Percentiles rank a stretch among this genome's conserved stretches.
Conservation (phyloP, 2,329 filamentous ascomycete species). For the Aspergillus sp. region DNA sequence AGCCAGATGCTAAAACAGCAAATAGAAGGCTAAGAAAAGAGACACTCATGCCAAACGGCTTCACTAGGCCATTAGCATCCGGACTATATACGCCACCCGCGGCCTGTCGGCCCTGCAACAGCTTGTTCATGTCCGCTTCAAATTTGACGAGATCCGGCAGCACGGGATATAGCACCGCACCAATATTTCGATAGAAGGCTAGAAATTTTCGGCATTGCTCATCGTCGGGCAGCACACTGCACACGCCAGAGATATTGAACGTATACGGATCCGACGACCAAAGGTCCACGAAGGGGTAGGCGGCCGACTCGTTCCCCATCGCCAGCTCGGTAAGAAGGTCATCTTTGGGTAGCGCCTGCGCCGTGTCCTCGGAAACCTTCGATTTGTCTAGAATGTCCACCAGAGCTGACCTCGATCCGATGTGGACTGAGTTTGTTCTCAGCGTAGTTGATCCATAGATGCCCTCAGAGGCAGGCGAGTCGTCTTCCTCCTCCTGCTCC, state of each 20-base stretch:
- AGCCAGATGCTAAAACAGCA: constrained; percentile 62
- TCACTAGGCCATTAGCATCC: constrained; percentile 51
- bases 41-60: constrained; percentile 59
- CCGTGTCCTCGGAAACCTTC: constrained; percentile 37
- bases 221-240: constrained; percentile 58
- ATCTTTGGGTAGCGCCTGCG: constrained; percentile 57
- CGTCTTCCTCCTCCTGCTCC: constrained; percentile 16
- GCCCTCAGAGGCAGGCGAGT: constrained; percentile 26
- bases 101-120: constrained; percentile 54
- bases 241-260: constrained; percentile 57
- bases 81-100: constrained; percentile 44
- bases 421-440: constrained; percentile 57
- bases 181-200: constrained; percentile 57
- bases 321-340: constrained; percentile 61
- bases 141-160: constrained; percentile 55
- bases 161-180: constrained; percentile 60
- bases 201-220: constrained; percentile 54
- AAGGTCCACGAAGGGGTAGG: constrained; percentile 63
- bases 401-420: constrained; percentile 60
- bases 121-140: constrained; percentile 53
- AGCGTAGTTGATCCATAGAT: constrained; percentile 34
- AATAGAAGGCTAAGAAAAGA: constrained; percentile 63
- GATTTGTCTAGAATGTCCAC: constrained; percentile 58
- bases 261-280: constrained; percentile 63
- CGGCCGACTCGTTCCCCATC: constrained; percentile 61